Conservation (phyloP, 2,329 filamentous ascomycete species). For the Plectosphaerella plurivora region DNA sequence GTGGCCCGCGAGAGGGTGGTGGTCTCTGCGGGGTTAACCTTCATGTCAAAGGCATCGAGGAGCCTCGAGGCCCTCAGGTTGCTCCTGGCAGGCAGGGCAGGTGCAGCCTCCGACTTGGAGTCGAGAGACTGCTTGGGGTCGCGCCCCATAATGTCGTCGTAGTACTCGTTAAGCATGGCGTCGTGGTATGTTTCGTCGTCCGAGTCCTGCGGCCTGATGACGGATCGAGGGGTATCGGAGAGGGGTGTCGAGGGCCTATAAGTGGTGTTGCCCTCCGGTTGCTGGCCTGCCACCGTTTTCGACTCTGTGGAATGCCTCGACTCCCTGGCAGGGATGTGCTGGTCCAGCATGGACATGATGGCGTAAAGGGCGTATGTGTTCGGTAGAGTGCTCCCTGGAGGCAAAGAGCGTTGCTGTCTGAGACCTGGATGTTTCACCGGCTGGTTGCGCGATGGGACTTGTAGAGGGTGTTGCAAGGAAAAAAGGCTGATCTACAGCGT, state of each 20-base stretch:
- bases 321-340: slow-evolving; percentile 12
- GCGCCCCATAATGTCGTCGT: slow-evolving; percentile 12
- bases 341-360: slow-evolving; percentile 13
- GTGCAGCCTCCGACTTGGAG: slow-evolving; percentile 21
- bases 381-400: neutral
- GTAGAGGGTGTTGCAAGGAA: neutral
- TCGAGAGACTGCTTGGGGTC: slow-evolving; percentile 12
- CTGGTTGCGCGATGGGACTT: neutral
- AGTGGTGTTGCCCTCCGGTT: slow-evolving; percentile 7
- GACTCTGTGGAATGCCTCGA: slow-evolving; percentile 7
- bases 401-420: slow-evolving; percentile 6
- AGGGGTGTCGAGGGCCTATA: slow-evolving; percentile 11
- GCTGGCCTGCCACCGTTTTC: neutral
- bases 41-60: slow-evolving; percentile 29
- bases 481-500: slow-evolving; percentile 3
- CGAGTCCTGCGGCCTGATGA: slow-evolving; percentile 10
- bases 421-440: slow-evolving; percentile 4
- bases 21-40: slow-evolving; percentile 22
- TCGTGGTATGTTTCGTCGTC: slow-evolving; percentile 10
- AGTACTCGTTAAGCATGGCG: slow-evolving; percentile 14
- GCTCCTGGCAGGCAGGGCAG: slow-evolving; percentile 47
- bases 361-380: slow-evolving; percentile 5
- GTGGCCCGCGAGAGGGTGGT: slow-evolving; percentile 30
- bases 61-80: slow-evolving; percentile 42
- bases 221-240: slow-evolving; percentile 9